Evolutionary conservation across 2,329 filamentous ascomycete genomes (phyloP), one percentile per base, ranked within the genome.

Genomic region (Mycosphaerella sp.): DNA sequence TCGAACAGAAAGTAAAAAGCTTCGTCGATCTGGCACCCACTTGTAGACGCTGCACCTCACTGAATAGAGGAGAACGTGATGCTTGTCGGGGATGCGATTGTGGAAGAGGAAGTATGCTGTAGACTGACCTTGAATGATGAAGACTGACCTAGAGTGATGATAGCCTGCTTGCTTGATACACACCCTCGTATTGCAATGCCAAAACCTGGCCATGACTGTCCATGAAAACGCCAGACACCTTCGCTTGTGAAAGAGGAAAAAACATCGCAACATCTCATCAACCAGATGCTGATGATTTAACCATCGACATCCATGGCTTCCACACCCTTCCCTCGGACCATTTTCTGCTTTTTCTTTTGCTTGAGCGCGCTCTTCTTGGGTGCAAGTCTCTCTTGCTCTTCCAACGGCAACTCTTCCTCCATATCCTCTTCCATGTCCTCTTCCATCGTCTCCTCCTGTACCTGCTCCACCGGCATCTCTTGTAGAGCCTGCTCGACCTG

Each of bases 401-500:
- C 65, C 45, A 64, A 57, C 53, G 67, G 66, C 39, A 64, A 59
- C 61, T 75, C 74, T 70, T 79, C 79, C 71, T 78, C 77, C 63
- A 78, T 77, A 68, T 80, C 74, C 64, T 86, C 72, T 53, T 75
- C 73, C 66, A 81, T 65, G 62, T 81, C 77, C 70, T 86, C 77
- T 70, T 81, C 81, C 59, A 72, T 63, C 5, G 26, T 29, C 60
- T 50, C 50, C 12, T 38, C 72, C 54, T 75, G 72, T 66, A 38
- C 3, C 59, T 50, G 47, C 12, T 31, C 72, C 53, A 75, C 72
- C 66, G 81, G 65, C 64, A 81, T 76, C 69, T 80, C 81, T 64
- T 82, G 76, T 71, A 86, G 76, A 69, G 81, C 81, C 60, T 72
- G 63, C 62, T 71, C 64, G 43, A 70, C 69, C 40, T 69, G 70